These are phyloP conservation scores for Coleophoma cylindrospora DNA, from an alignment of 2,329 filamentous ascomycete species.

Conservation along the genomic window DNA sequence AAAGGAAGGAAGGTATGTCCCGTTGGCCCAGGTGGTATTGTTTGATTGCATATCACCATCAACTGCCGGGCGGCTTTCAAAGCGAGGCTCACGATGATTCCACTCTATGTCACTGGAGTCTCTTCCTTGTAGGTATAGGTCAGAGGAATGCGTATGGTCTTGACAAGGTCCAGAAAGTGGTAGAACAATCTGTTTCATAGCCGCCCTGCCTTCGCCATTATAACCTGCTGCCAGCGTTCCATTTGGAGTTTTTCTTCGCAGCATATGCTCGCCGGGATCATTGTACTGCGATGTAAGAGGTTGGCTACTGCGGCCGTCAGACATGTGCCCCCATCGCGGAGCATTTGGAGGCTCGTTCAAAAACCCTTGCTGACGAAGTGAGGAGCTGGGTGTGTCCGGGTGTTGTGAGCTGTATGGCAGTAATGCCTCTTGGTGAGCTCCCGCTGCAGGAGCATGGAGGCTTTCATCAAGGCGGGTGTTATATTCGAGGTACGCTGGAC, in stretches of 20 bases:
- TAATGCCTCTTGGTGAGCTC: no score
- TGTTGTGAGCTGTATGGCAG: no score
- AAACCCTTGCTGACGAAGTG: conserved; percentile 21
- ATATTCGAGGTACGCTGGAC: conserved; percentile 6
- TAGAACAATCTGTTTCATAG: conserved; percentile 78
- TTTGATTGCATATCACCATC: conserved; percentile 6
- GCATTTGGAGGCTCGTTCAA: conserved; percentile 6
- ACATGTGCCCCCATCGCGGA: no score
- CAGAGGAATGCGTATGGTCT: conserved; percentile 5
- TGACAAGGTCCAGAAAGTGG: conserved; percentile 40
- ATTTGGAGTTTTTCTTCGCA: conserved; percentile 88
- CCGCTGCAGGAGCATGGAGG: no score
- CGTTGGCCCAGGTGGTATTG: conserved; percentile 9
- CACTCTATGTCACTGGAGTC: conserved; percentile 16
- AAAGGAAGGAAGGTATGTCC: conserved; percentile 16
- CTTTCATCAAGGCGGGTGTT: no score
- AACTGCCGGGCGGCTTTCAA: conserved; percentile 2
- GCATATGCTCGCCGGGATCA: conserved; percentile 60
- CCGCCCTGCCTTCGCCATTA: conserved; percentile 71
- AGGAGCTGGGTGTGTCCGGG: not conserved
- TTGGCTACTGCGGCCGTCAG: no score
- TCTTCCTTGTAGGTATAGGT: conserved; percentile 8
- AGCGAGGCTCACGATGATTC: conserved; percentile 19
- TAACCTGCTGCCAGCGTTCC: conserved; percentile 92
- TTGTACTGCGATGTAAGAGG: conserved; percentile 15